Conservation (phyloP, 148 eudicot species). For the Nepenthes mirabilis region DNA sequence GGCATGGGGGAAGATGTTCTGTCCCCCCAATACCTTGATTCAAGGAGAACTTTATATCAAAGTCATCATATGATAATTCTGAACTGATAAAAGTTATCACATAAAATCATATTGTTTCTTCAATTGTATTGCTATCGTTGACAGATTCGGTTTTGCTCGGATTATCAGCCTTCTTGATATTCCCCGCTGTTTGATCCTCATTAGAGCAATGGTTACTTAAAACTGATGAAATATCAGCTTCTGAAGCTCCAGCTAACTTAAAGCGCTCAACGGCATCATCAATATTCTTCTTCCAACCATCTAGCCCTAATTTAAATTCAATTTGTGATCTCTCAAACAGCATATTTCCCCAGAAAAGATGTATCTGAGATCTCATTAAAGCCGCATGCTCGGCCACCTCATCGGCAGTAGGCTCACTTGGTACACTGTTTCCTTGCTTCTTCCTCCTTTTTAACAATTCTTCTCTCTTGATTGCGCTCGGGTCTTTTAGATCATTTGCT, state of each 20-base stretch:
- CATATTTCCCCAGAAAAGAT: conserved; percentile 96
- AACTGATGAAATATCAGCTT: conserved; percentile 64
- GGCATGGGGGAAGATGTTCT: too few relatives aligned
- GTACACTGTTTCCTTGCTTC: conserved; percentile 35
- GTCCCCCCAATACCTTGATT: too few relatives aligned
- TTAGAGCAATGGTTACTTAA: conserved; percentile 78
- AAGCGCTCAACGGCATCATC: conserved; percentile 70
- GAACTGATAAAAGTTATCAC: too few relatives aligned
- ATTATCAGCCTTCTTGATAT: conserved; percentile 33
- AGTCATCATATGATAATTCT: too few relatives aligned
- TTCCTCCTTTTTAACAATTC: conserved; percentile 52
- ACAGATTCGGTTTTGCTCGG: conserved; percentile 7
- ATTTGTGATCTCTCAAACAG: conserved; percentile 84
- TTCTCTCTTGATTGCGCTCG: conserved; percentile 44
- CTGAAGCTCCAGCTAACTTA: conserved; percentile 92
- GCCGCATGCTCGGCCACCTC: conserved; percentile 87
- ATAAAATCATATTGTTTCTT: background rate
- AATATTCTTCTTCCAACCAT: conserved; percentile 57
- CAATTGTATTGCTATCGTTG: conserved; percentile 15
- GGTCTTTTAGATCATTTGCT: conserved; percentile 68
- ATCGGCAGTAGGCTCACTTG: conserved; percentile 57
- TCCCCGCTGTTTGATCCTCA: conserved; percentile 21
- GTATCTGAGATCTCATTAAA: conserved; percentile 88
- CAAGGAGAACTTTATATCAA: too few relatives aligned
- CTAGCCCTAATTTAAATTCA: conserved; percentile 51